Base-by-base conservation (phyloP, 2,329 filamentous ascomycete species). In the Colletotrichum falcatum region DNA sequence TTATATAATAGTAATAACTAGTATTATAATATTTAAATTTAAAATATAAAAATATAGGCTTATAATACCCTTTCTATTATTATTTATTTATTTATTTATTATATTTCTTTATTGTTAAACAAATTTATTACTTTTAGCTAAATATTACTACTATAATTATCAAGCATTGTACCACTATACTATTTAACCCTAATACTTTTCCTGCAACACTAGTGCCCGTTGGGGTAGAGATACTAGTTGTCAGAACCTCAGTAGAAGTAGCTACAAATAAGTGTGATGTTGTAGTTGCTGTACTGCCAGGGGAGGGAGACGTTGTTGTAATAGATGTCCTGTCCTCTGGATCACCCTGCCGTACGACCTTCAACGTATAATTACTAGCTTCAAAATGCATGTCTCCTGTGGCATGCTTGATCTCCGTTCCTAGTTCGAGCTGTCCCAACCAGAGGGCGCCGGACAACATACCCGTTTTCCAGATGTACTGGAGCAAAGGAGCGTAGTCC, bases 401-500 rank as follows among this genome's bases (percentile, higher is more conserved):
- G 3, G 68, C 68, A 20, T 71, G 68, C 58, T 71, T 71, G 59
- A 71, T 71, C 28, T 71, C 68, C 1, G 68, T 67, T 16, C 68
- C 68, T 14, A 71, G 46, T 28, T 71, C 68, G 4, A 71, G 68
- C 42, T 71, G 68, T 9, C 68, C 68, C 6, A 71, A 59, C 39
- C 65, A 71, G 8, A 71, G 53, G 2, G 68, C 68, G 23, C 68
- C 68, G 5, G 68, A 71, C 14, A 71, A 53, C 58, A 71, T 30
- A 5, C 68, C 68, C 59, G 53, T 71, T 59, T 63, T 48, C 68
- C 68, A 71, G 58, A 71, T 71, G 58, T 71, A 71, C 53, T 67
- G 53, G 30, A 71, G 53, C 37, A 71, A 59, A 23, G 68, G 68
- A 23, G 64, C 66, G 46, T 59, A 71, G 58, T 71, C 68, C 11